phyloP scores from a whole-genome alignment of 257 asterid species.

The Nicotiana tabacum region DNA sequence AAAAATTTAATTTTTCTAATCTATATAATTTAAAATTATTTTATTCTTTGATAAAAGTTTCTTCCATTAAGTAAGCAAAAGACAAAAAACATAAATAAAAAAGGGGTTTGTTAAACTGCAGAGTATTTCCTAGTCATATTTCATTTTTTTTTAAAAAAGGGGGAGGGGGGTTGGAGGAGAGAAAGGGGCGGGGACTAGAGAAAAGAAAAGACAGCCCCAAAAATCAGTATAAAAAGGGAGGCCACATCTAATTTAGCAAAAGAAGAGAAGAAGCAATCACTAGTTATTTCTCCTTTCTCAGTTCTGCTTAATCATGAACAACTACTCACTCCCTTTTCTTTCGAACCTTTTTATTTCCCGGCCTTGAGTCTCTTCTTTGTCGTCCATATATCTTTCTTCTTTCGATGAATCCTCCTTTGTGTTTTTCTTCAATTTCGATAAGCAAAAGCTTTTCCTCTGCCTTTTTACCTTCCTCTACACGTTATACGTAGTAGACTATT shows the following conservation, averaged over 20 bases:
- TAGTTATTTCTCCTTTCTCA: background rate
- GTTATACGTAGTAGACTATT: conserved; percentile 11
- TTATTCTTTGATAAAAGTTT: too few species aligned
- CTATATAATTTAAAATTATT: too few species aligned
- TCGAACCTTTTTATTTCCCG: background rate
- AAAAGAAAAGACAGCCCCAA: conserved; percentile 1
- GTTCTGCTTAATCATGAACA: conserved; percentile 2
- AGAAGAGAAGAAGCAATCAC: background rate
- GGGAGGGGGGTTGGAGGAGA: background rate
- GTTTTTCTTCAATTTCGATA: conserved; percentile 14
- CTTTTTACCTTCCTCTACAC: conserved; percentile 35
- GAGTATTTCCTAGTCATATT: background rate
- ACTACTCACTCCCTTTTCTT: background rate
- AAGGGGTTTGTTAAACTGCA: background rate
- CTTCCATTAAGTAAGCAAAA: background rate
- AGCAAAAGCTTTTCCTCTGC: conserved; percentile 15
- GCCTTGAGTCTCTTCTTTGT: background rate
- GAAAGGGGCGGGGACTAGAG: background rate
- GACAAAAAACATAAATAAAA: background rate
- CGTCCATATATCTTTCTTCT: background rate
- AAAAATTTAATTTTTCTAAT: too few species aligned
- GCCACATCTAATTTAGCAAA: conserved; percentile 13
- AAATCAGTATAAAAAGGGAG: conserved; percentile 40
- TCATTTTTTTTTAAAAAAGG: background rate
- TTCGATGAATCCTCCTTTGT: background rate